phyloP scores from a whole-genome alignment of 208 protist species.

The Acanthamoeba triangularis region DNA sequence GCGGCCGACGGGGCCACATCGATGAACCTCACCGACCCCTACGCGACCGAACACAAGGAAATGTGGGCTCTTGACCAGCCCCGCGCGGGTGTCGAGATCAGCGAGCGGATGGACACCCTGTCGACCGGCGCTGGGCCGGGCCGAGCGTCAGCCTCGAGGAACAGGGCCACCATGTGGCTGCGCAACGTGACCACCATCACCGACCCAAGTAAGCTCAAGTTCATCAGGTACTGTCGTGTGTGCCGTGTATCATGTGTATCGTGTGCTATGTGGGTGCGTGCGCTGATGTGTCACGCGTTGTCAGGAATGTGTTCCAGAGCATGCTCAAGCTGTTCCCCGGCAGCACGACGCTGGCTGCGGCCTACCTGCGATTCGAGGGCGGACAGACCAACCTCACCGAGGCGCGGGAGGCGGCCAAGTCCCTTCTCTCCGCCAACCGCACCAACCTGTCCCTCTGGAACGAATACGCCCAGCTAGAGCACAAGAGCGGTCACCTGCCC shows the following conservation, averaged over 20 bases:
- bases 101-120: slow-evolving; percentile 21
- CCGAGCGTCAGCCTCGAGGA: not conserved
- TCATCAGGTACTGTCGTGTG: slow-evolving; percentile 18
- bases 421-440: not conserved
- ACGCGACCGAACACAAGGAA: not conserved
- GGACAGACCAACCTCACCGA: not conserved
- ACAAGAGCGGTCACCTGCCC: slow-evolving; percentile 22
- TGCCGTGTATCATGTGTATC: too few species aligned
- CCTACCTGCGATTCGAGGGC: slow-evolving; percentile 33
- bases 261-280: not conserved
- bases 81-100: not conserved
- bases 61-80: not conserved
- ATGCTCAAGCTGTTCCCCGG: slow-evolving; percentile 19
- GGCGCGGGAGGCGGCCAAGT: slow-evolving; percentile 48
- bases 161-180: not conserved
- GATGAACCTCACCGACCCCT: not conserved
- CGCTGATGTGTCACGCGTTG: not conserved
- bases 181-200: not conserved
- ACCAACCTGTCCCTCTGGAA: slow-evolving; percentile 2
- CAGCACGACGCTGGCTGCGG: not conserved
- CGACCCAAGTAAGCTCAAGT: not conserved
- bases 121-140: not conserved
- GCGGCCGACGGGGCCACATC: not conserved
- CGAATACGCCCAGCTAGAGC: slow-evolving; percentile 57
- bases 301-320: slow-evolving; percentile 49